Conservation (phyloP, 208 protist genomes). For the Crithidia thermophila region DNA sequence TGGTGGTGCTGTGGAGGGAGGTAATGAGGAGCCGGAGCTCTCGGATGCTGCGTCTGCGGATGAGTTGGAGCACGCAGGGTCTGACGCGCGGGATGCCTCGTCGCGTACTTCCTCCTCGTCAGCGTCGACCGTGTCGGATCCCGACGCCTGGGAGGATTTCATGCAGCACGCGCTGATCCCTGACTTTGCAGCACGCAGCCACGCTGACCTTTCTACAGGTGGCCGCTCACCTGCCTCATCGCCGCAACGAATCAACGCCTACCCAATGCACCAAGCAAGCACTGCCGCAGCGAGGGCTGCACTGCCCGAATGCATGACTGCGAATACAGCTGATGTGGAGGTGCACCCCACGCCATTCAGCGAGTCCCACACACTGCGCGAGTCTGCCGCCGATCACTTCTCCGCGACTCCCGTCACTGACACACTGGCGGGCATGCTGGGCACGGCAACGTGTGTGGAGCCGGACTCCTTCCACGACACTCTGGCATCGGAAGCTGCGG, state of each 20-base stretch:
- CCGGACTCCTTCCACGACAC: neutral
- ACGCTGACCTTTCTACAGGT: too few relatives aligned
- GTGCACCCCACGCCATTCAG: neutral
- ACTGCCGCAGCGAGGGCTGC: neutral
- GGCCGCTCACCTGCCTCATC: too few relatives aligned
- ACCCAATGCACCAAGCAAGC: neutral
- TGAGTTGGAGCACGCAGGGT: neutral
- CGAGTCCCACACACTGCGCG: conserved; percentile 2
- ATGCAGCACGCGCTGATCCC: conserved; percentile 12
- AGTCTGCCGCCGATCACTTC: conserved; percentile 22
- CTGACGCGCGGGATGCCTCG: neutral
- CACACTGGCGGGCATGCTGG: too few relatives aligned
- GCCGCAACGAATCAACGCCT: neutral
- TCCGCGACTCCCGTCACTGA: neutral
- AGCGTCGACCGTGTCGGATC: conserved; percentile 27
- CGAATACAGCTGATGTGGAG: conserved; percentile 26
- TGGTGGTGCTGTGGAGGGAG: conserved; percentile 1
- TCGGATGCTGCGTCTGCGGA: neutral
- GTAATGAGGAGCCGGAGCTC: neutral
- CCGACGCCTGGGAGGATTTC: conserved; percentile 29
- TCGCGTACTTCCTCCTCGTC: conserved; percentile 14
- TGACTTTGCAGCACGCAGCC: neutral
- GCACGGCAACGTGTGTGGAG: neutral
- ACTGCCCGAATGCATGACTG: neutral
- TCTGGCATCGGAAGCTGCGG: neutral